Evolutionary conservation across 2,329 filamentous ascomycete genomes (phyloP), one percentile per base, ranked within the genome.

Genomic region (Talaromyces sp.): DNA sequence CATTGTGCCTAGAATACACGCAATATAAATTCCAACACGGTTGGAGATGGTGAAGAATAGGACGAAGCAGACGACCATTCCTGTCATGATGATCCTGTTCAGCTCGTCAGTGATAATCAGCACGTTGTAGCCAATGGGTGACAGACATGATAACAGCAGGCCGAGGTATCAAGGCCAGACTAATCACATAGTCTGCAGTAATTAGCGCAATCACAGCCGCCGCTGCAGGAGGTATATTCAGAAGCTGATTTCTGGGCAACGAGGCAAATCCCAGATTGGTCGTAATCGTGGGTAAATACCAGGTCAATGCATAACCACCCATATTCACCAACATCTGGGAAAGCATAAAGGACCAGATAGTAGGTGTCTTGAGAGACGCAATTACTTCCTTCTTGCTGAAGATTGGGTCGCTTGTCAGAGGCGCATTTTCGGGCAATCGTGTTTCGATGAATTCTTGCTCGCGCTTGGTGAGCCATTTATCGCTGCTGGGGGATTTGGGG

Each of bases 161-260:
- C 15, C 47, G 47, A 50, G 47, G 47, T 31, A 50, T 50, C 47
- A 50, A 15, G 13, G 47, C 47, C 22, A 50, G 31, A 50, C 22
- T 17, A 50, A 50, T 50, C 47, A 50, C 47, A n/a, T 50, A 50
- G 5, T 31, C 22, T 15, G 75, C 77, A 25, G 81, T 74, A 2
- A 81, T 73, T 27, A 80, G 76, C 0, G 76, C 73, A 0, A 77
- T 66, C 2, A 82, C 75, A 0, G 77, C 76, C 1, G 77, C 78
- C 4, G 76, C 79, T 37, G 80, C 79, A 0, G 80, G 80, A 0
- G 80, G 80, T n/a, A 82, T 80, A 64, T 81, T 80, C 8, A 82
- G 74, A 5, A 82, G 70, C 63, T 82, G 80, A 66, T 82, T 83
- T 25, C 74, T 71, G 0, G 80, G 80, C 17, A 82, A 71, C 1